Evolutionary conservation across 257 asterid genomes (phyloP), one percentile per base, ranked within the genome.

Genomic region (Datura wrightii): DNA sequence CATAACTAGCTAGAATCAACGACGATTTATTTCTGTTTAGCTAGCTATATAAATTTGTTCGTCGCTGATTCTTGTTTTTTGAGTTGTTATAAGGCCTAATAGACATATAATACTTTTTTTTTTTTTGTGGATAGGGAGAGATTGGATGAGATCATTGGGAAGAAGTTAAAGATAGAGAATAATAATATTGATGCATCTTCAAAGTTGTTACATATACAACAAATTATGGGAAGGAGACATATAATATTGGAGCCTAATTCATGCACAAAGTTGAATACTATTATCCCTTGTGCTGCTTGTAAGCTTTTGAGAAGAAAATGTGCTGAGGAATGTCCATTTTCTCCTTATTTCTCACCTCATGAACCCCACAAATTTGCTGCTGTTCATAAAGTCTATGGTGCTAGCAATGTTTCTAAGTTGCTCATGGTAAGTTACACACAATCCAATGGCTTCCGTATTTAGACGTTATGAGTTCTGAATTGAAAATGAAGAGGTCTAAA

Each of bases 351-450:
- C 85, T 95, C 98, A 16, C 98, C 98, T 0, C 98, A 91, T 13
- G 98, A 94, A 79, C 98, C 98, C 34, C 95, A 92, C 83, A 95
- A 95, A 85, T 95, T 95, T 84, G 97, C 98, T 16, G 98, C 97
- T 71, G 98, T 95, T 88, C 98, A 95, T 86, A 95, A 94, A 83
- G 95, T 95, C 72, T 95, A 93, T 59, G 98, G 98, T 31, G 98
- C 98, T 50, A 95, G 98, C 92, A 95, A 95, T 66, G 98, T 95
- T 88, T 93, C 98, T 93, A 95, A 95, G 98, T 83, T 95, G 93
- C 98, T 95, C 85, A 85, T 89, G 98, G 98, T 95, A 90, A 15
- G 52, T 69, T 18, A 34, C 13, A 24, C 31, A 24, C 31, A 24
- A 24, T 24, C 31, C 31, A 2, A 7, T 3, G 5, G 34, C 5